Base-by-base conservation (phyloP, 1,139 yeast genomes). In the Komagataea norvegica region DNA sequence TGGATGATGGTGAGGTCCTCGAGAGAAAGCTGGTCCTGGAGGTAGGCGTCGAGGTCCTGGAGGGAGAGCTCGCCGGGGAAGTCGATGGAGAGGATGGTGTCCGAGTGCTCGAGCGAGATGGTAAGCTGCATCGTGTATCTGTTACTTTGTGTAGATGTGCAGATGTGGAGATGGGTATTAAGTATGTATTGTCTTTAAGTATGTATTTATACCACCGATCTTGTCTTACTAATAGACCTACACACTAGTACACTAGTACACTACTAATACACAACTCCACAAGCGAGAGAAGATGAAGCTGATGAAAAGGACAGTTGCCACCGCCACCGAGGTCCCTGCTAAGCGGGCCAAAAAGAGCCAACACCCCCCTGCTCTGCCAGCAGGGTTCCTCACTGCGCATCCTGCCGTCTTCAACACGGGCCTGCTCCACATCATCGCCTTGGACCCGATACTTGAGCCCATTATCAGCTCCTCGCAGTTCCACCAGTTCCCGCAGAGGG, bases 11-110 rank as follows among this genome's bases (percentile, higher is more conserved):
- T 22, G 26, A 37, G 33, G 8, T 29, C 34, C 7, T 22, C 19
- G 3, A 37, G 5, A 6, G 24, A 15, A 2, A 37, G 23, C 11
- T 37, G 41, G 16, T 37, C 41, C 15, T 33, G 34, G 6, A 89
- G 58, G 47, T 83, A 79, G 0, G 94, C 95, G 44, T 76, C 70
- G 51, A 89, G 72, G 56, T 88, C 96, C 11, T 60, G 70, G 8
- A 87, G 57, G 0, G 76, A 56, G 66, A 88, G 72, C 15, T 81
- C 81, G 1, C 66, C 74, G 3, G 88, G 76, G 20, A 62, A 47
- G 29, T 64, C 67, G 4, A 62, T 40, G 1, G 64, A 58, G 14
- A 49, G 33, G 6, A 49, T 20, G 6, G 31, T 34, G 2, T 47
- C 53, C 6, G 39, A 35, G 21, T 37, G 31, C 16, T 45, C 48